Percentiles rank a stretch among this genome's conserved stretches.
Conservation (phyloP, 495 filamentous ascomycete genomes). For the Bombardia bombarda region DNA sequence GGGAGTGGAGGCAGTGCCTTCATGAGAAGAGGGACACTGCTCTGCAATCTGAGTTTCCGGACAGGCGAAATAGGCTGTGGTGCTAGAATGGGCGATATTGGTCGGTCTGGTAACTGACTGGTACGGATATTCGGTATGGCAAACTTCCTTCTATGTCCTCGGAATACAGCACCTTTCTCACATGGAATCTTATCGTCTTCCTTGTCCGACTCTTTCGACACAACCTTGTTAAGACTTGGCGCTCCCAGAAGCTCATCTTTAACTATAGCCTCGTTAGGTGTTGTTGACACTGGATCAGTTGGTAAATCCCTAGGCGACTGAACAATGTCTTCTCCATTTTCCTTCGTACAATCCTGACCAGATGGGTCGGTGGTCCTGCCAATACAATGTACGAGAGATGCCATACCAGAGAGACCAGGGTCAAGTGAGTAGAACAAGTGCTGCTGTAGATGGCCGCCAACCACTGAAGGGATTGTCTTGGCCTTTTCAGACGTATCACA, state of each 20-base stretch:
- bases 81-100: constrained; percentile 25
- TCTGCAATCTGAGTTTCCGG: constrained; percentile 37
- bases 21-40: constrained; percentile 44
- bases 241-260: too few species aligned
- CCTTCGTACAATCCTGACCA: neutral
- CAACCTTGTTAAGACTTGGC: neutral
- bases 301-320: neutral
- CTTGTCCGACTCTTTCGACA: neutral
- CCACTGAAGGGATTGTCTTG: too few species aligned
- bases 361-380: constrained; percentile 6
- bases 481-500: too few species aligned
- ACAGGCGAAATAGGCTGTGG: constrained; percentile 40
- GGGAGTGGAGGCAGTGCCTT: constrained; percentile 40
- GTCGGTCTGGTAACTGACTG: neutral
- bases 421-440: constrained; percentile 18
- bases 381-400: constrained; percentile 10
- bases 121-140: constrained; percentile 6
- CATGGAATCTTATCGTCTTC: neutral
- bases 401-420: constrained; percentile 15
- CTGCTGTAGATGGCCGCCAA: constrained; percentile 1
- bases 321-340: too few species aligned
- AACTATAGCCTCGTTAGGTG: too few species aligned
- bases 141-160: constrained; percentile 5
- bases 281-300: too few species aligned
- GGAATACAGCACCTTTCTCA: neutral